A percentile compares a stretch with the other conserved stretches of the same genome.
These are phyloP conservation scores for Aspergillus niger DNA, from an alignment of 2,329 filamentous ascomycete genomes.

Conservation along the genomic window DNA sequence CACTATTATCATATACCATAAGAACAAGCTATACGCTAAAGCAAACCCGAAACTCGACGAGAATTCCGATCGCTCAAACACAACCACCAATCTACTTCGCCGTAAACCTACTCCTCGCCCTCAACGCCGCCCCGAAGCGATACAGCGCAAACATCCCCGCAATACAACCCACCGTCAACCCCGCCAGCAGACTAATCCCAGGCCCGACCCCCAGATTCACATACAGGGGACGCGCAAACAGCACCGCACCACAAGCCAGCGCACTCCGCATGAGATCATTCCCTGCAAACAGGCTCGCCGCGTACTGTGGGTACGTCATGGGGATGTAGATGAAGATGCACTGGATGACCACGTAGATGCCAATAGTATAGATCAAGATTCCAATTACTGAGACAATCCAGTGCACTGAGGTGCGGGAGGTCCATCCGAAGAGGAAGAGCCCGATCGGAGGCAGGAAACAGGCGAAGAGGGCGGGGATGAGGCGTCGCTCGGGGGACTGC, in stretches of 20 bases:
- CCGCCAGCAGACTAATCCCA: slow-evolving; percentile 36
- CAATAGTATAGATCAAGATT: slow-evolving; percentile 39
- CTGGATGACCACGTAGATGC: slow-evolving; percentile 44
- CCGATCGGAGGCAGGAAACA: slow-evolving; percentile 58
- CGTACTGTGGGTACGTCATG: slow-evolving; percentile 28
- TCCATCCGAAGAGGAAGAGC: slow-evolving; percentile 54
- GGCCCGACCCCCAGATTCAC: slow-evolving; percentile 29
- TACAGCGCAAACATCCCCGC: slow-evolving; percentile 24
- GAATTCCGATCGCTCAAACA: no score
- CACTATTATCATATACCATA: no score
- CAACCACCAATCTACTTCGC: background rate
- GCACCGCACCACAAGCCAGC: slow-evolving; percentile 38
- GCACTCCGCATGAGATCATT: slow-evolving; percentile 36
- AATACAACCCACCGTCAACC: slow-evolving; percentile 30
- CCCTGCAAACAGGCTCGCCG: slow-evolving; percentile 35
- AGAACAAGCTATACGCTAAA: no score
- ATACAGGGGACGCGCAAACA: slow-evolving; percentile 33
- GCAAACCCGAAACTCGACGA: no score
- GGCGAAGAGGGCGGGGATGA: slow-evolving; percentile 56
- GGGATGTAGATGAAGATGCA: slow-evolving; percentile 41
- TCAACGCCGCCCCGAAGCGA: slow-evolving; percentile 16
- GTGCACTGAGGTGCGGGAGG: slow-evolving; percentile 22
- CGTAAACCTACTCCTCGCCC: slow-evolving; percentile 8
- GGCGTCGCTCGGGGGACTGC: slow-evolving; percentile 54
- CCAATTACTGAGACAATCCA: slow-evolving; percentile 42